Base-by-base conservation (phyloP, 495 filamentous ascomycete genomes). In the Aspergillus incahuasiensis region DNA sequence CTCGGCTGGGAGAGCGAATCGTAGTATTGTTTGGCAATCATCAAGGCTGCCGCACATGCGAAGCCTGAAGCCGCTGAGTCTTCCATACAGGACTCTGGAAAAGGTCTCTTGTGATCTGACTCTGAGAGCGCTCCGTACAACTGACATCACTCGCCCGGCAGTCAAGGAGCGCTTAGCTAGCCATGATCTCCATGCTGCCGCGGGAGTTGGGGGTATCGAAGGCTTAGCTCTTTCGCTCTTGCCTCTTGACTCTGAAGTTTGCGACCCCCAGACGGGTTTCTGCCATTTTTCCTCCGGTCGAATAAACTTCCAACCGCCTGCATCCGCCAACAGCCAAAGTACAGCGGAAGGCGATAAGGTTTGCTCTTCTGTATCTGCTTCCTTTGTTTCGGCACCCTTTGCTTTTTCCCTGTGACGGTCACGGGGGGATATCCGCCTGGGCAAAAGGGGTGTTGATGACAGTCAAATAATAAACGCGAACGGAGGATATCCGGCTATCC, bases 351-450 rank as follows among this genome's bases (percentile, higher is more conserved):
- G 12, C 41, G 53, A 55, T 55, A 48, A 55, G 52, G 34, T 28
- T 48, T 13, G 35, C n/a, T 52, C 34, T 48, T 41, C n/a, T 47
- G 28, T 55, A 21, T 22, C 35, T 40, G 38, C 44, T 54, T 24
- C 21, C 24, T 50, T 49, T 55, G 39, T 38, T 55, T 55, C 30
- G 5, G n/a, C 39, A 34, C 18, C 46, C 18, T 41, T 58, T 47
- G 25, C 43, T 45, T 50, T 52, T 48, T 11, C 21, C 55, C 39
- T 35, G 15, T 34, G 16, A 19, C 20, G 48, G 57, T 63, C 58
- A 35, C 41, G 52, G 52, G 48, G 25, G 49, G 52, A 61, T 56
- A 63, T 53, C 55, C 48, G 45, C 24, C 48, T 54, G 47, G 48
- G 48, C 48, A 54, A 56, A 54, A 64, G 55, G 58, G 54, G 54